Percentiles rank a stretch among this genome's conserved stretches.
Conservation (phyloP, 257 asterid genomes). For the Ehretia macrophylla region DNA sequence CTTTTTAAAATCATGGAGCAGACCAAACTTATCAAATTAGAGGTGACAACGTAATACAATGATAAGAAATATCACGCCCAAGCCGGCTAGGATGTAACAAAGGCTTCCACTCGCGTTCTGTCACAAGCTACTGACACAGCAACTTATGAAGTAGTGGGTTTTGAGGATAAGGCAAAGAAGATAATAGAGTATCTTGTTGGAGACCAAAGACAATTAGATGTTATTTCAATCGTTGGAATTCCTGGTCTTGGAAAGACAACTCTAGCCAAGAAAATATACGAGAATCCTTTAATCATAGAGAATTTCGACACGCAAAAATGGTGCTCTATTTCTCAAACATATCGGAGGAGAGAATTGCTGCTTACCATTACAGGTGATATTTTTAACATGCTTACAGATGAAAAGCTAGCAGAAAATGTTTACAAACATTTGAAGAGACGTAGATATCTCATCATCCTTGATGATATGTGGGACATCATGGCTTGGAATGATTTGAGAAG, state of each 20-base stretch:
- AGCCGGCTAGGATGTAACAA: too few species aligned
- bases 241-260: conserved; percentile 18
- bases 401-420: not conserved
- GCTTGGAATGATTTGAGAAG: too few species aligned
- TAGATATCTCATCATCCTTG: conserved; percentile 1
- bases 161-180: too few species aligned
- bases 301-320: too few species aligned
- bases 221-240: conserved; percentile 16
- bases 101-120: too few species aligned
- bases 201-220: not conserved
- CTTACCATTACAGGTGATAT: not conserved
- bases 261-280: not conserved
- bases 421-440: not conserved
- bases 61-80: not conserved
- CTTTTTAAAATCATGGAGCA: not conserved
- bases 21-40: not conserved
- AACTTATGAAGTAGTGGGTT: too few species aligned
- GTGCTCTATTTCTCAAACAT: too few species aligned
- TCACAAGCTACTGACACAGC: too few species aligned
- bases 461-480: conserved; percentile 2
- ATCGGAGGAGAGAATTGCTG: too few species aligned
- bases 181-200: too few species aligned
- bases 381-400: not conserved
- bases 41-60: not conserved
- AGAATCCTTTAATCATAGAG: too few species aligned